These are phyloP conservation scores for Plasmodium adleri DNA, from an alignment of 169 alveolate genomes.

Conservation along the genomic window DNA sequence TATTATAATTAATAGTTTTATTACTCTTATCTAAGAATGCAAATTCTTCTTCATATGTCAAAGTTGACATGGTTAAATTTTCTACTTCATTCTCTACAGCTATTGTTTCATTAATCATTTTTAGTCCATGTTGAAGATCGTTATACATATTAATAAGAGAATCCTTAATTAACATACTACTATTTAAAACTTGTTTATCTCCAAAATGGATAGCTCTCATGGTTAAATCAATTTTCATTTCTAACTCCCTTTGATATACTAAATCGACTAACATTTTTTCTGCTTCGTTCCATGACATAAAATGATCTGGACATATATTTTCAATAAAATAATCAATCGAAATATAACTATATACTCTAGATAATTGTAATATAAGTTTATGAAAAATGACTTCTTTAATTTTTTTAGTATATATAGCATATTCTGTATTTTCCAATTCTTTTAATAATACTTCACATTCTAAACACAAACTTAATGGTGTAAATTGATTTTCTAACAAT, in stretches of 20 bases:
- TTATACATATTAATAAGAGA: conserved; percentile 47
- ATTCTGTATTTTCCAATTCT: conserved; percentile 72
- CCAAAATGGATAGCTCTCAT: conserved; percentile 77
- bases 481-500: conserved; percentile 84
- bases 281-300: conserved; percentile 91
- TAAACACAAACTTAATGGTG: conserved; percentile 84
- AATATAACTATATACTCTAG: conserved; percentile 89
- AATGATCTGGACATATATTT: conserved; percentile 88
- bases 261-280: conserved; percentile 87
- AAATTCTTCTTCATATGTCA: conserved; percentile 73
- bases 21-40: conserved; percentile 57
- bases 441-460: conserved; percentile 79
- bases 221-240: conserved; percentile 83
- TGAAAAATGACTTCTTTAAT: conserved; percentile 90
- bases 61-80: conserved; percentile 17
- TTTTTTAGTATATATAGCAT: conserved; percentile 81
- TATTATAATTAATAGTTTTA: conserved; percentile 37
- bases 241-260: conserved; percentile 82
- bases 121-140: conserved; percentile 52
- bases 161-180: conserved; percentile 41
- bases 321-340: conserved; percentile 88
- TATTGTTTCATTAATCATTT: conserved; percentile 67
- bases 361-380: conserved; percentile 86
- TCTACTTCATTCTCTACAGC: conserved; percentile 68
- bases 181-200: conserved; percentile 54